Conservation (phyloP, 495 filamentous ascomycete species). For the Hypoxylon lienhwacheense region DNA sequence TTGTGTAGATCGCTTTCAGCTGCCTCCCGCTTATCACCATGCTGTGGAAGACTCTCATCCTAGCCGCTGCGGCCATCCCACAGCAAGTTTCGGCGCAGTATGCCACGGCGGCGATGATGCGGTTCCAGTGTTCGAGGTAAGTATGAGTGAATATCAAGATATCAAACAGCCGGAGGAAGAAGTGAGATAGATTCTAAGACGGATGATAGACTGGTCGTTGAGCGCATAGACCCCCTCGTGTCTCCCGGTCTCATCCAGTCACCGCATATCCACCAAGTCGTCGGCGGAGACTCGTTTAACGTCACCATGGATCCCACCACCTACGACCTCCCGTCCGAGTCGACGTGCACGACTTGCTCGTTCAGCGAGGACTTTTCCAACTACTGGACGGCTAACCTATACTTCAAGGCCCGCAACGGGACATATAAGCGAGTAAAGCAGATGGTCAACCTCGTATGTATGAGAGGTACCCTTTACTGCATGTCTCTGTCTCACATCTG, state of each 20-base stretch:
- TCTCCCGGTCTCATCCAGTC: constrained; percentile 39
- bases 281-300: constrained; percentile 42
- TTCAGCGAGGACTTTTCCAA: constrained; percentile 46
- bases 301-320: constrained; percentile 37
- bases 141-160: constrained; percentile 2
- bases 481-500: constrained; percentile 29
- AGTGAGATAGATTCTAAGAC: constrained; percentile 4
- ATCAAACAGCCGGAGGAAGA: neutral
- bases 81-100: constrained; percentile 30
- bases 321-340: constrained; percentile 30
- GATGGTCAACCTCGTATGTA: constrained; percentile 32
- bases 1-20: constrained; percentile 26
- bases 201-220: constrained; percentile 31
- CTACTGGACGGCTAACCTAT: constrained; percentile 45
- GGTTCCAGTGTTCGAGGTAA: constrained; percentile 29
- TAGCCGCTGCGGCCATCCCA: constrained; percentile 30
- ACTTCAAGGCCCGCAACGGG: constrained; percentile 45
- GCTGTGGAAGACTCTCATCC: constrained; percentile 31
- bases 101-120: constrained; percentile 32
- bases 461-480: constrained; percentile 7
- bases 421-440: constrained; percentile 48
- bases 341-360: constrained; percentile 43
- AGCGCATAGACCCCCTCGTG: constrained; percentile 46
- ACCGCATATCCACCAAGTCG: constrained; percentile 40
- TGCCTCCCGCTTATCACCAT: constrained; percentile 18